Base-by-base conservation (phyloP, 371 early-diverging fungal species). In the Mortierella sp. region DNA sequence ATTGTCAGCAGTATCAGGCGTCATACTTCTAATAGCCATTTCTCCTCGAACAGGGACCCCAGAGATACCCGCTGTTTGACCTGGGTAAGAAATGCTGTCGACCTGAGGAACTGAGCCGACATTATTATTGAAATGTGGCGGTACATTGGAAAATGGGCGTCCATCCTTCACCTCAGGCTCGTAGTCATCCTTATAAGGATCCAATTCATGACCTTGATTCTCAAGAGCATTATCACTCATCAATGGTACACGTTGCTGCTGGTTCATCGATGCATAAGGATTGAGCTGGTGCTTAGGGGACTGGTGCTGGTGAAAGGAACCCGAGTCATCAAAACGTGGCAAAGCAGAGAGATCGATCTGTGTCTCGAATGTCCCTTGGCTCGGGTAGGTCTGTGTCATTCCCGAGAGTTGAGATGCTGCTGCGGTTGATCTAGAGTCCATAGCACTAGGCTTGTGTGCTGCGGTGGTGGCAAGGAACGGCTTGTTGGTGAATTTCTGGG, bases 181-280 rank as follows among this genome's bases (percentile, higher is more conserved):
- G 22, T 61, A 43, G 15, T 60, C 66, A 43, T 77, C 73, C 5
- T 26, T 29, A 34, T 79, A 73, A 4, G 77, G 68, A 4, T 62
- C 47, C 49, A 66, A 47, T 3, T 45, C 42, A n/a, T 68, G 32
- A 7, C 54, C 37, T 29, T 70, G 73, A 22, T 79, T 73, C 28
- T 79, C 74, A n/a, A 79, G 37, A 0, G 61, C 79, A 55, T 79
- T 66, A 10, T 73, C 79, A 35, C 60, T 63, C 79, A 79, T 79
- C 42, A 79, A 22, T 3, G 79, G 79, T 0, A 79, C 70, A 7
- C 64, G 60, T 13, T 79, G 79, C 35, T 72, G 78, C 22, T 64
- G 60, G 4, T 68, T 22, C 26, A 51, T 19, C 8, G 72, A 51
- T 8, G 51, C 72, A n/a, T 72, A 68, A 1, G 67, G 65, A 45